phyloP scores from a whole-genome alignment of 2,329 filamentous ascomycete species.

The Colletotrichum sp. region DNA sequence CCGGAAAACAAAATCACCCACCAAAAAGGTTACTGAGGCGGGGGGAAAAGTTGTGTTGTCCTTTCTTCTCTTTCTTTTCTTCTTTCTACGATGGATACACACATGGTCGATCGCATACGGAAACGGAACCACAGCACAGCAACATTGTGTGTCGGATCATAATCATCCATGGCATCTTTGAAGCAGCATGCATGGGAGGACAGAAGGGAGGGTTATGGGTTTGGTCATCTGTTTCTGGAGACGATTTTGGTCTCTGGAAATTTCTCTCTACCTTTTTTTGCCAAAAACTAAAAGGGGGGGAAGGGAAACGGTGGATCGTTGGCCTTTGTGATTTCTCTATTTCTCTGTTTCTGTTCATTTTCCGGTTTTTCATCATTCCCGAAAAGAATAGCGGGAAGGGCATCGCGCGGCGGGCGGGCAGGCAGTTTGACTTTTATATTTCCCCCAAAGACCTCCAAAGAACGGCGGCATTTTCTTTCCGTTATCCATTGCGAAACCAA shows the following conservation, averaged over 20 bases:
- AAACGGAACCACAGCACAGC: constrained; percentile 7
- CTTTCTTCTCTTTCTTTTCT: background rate
- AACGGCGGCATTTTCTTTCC: background rate
- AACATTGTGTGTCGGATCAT: constrained; percentile 1
- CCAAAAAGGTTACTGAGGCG: constrained; percentile 5
- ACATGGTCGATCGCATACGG: constrained; percentile 5
- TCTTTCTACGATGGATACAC: background rate
- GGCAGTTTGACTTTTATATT: background rate
- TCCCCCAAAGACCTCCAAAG: background rate
- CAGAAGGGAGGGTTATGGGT: background rate
- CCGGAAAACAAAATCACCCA: constrained; percentile 17
- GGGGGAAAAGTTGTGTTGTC: constrained; percentile 4
- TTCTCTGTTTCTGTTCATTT: background rate
- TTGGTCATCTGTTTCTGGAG: constrained; percentile 4
- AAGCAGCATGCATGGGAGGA: background rate
- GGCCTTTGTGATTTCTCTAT: constrained; percentile 9
- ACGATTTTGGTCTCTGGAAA: background rate
- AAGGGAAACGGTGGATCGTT: background rate
- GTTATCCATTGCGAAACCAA: background rate
- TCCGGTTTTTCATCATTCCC: constrained; percentile 1
- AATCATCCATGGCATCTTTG: constrained; percentile 14
- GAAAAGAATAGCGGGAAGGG: constrained; percentile 13
- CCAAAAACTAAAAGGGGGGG: background rate
- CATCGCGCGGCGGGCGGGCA: constrained; percentile 16
- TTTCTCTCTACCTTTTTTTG: background rate